Conservation (phyloP, 1,284 basidiomycete genomes). For the Fereydounia khargensis region DNA sequence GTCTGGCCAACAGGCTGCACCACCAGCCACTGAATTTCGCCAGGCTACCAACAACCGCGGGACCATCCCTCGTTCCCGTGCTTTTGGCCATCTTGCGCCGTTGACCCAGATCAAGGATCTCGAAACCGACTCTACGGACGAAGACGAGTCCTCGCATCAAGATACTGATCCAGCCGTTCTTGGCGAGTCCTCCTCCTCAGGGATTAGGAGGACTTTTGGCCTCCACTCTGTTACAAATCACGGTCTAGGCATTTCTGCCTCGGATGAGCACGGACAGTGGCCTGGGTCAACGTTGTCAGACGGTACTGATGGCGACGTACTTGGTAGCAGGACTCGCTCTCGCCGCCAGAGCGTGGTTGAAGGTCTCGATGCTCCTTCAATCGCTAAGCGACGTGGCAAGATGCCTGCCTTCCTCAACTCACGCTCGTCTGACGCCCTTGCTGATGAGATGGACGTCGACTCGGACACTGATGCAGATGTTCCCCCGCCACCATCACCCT, state of each 20-base stretch:
- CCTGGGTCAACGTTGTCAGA: no score
- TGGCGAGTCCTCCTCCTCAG: no score
- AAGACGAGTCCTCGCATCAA: no score
- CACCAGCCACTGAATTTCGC: constrained; percentile 16
- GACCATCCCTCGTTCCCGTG: constrained; percentile 32
- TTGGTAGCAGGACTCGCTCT: neutral
- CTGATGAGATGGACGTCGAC: constrained; percentile 29
- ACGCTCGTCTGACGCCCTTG: neutral
- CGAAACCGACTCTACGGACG: neutral
- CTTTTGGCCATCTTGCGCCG: constrained; percentile 29
- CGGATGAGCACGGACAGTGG: neutral
- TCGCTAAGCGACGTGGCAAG: neutral
- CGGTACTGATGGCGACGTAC: neutral
- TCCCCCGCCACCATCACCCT: constrained; percentile 31
- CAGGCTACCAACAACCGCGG: constrained; percentile 7
- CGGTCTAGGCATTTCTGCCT: neutral
- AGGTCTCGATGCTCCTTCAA: neutral
- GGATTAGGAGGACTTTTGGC: no score
- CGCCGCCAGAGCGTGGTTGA: neutral
- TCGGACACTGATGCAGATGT: constrained; percentile 21
- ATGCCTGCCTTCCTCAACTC: neutral
- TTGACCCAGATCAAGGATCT: constrained; percentile 14
- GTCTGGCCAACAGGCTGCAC: constrained; percentile 9
- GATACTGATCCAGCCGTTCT: no score
- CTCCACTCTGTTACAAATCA: no score